These are phyloP conservation scores for Phanerochaete sordida DNA, from an alignment of 768 basidiomycete genomes.

Conservation along the genomic window DNA sequence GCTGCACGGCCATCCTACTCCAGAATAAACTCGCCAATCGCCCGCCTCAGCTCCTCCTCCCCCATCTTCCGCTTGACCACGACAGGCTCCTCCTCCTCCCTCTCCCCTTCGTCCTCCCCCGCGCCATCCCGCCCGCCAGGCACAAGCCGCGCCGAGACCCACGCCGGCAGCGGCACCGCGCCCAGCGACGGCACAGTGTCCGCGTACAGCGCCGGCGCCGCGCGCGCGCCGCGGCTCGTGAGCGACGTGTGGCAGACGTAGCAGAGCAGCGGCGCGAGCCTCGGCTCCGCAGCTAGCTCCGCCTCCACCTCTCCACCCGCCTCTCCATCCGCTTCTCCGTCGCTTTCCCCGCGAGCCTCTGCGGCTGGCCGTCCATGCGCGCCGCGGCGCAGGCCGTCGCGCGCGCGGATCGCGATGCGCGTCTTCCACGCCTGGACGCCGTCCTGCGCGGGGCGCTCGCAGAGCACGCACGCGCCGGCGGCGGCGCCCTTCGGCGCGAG, in stretches of 20 bases:
- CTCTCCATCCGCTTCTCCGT: too few species aligned
- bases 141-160: background rate
- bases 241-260: slow-evolving; percentile 62
- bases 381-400: slow-evolving; percentile 14
- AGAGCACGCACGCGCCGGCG: slow-evolving; percentile 52
- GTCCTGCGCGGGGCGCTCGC: slow-evolving; percentile 61
- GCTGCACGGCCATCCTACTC: too few species aligned
- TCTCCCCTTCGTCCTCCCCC: background rate
- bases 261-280: slow-evolving; percentile 45
- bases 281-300: background rate
- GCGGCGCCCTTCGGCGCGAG: slow-evolving; percentile 61
- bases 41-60: slow-evolving; percentile 1
- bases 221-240: slow-evolving; percentile 53
- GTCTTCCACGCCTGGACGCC: slow-evolving; percentile 72
- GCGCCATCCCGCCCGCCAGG: background rate
- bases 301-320: too few species aligned
- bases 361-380: too few species aligned
- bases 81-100: background rate
- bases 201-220: slow-evolving; percentile 21
- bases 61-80: background rate
- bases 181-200: background rate
- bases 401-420: slow-evolving; percentile 65
- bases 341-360: too few species aligned
- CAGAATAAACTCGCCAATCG: slow-evolving; percentile 5
- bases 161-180: slow-evolving; percentile 1